These are phyloP conservation scores for Trapa incisa DNA, from an alignment of 345 rosid species.

Conservation along the genomic window DNA sequence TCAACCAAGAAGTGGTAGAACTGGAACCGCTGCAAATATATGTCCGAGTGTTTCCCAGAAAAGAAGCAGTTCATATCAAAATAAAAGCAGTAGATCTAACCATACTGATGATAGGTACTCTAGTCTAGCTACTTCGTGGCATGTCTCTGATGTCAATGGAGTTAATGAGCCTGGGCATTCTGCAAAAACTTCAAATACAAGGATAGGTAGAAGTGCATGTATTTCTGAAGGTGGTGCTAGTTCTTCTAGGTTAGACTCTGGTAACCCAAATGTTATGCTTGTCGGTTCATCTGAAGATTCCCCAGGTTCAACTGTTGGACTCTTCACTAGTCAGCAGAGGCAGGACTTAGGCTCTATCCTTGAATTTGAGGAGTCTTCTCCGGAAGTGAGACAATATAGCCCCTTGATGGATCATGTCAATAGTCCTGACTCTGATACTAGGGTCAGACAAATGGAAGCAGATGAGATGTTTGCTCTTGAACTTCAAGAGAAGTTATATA, in stretches of 20 bases:
- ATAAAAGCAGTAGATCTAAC: conserved; percentile 9
- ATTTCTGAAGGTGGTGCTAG: conserved; percentile 28
- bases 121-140: conserved; percentile 16
- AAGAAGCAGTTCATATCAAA: conserved; percentile 16
- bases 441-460: conserved; percentile 74
- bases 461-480: conserved; percentile 82
- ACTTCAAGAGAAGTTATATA: conserved; percentile 80
- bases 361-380: conserved; percentile 36
- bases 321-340: conserved; percentile 17
- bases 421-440: conserved; percentile 35
- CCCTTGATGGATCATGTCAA: conserved; percentile 15
- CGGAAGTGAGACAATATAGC: conserved; percentile 19
- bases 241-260: conserved; percentile 21
- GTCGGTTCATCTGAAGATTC: conserved; percentile 48
- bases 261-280: conserved; percentile 33
- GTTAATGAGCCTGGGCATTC: conserved; percentile 9
- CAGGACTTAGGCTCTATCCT: conserved; percentile 21
- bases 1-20: conserved; percentile 11
- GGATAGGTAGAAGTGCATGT: conserved; percentile 23
- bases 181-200: conserved; percentile 18
- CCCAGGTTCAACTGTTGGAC: conserved; percentile 39
- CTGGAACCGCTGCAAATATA: conserved; percentile 14
- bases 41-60: conserved; percentile 14
- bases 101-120: conserved; percentile 7
- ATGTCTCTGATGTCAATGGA: conserved; percentile 12